phyloP scores from a whole-genome alignment of 2,329 filamentous ascomycete genomes.

The Didymella pomorum region DNA sequence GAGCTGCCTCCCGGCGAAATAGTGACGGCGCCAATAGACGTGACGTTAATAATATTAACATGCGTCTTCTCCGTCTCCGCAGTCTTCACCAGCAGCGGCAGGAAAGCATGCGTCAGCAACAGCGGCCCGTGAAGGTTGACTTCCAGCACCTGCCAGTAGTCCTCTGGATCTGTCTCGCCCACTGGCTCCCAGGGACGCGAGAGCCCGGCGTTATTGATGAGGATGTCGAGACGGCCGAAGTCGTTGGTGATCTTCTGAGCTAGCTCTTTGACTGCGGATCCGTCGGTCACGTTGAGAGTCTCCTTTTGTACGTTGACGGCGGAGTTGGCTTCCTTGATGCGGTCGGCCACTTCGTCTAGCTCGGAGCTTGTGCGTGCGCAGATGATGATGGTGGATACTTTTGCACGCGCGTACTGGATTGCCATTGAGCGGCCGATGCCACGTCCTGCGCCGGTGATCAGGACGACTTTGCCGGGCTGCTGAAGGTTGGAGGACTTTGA shows the following conservation, averaged over 20 bases:
- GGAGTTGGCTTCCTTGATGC: conserved; percentile 50
- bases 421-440: conserved; percentile 64
- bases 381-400: conserved; percentile 61
- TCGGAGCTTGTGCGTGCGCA: conserved; percentile 58
- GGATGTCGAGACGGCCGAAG: conserved; percentile 52
- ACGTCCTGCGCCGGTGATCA: conserved; percentile 65
- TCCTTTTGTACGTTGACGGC: conserved; percentile 56
- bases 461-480: conserved; percentile 51
- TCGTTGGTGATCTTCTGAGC: conserved; percentile 42
- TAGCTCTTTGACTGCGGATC: conserved; percentile 48
- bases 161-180: conserved; percentile 46
- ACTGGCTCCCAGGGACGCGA: conserved; percentile 44
- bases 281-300: conserved; percentile 54
- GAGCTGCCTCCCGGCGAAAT: conserved; percentile 25
- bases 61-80: conserved; percentile 45
- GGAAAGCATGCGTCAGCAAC: conserved; percentile 56
- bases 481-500: conserved; percentile 48
- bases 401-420: conserved; percentile 64
- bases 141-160: conserved; percentile 56
- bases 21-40: conserved; percentile 53
- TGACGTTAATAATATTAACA: conserved; percentile 56
- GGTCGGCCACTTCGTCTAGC: conserved; percentile 49
- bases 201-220: conserved; percentile 59
- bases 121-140: conserved; percentile 61
- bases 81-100: conserved; percentile 52